These are phyloP conservation scores for Steccherinum ochraceum DNA, from an alignment of 768 basidiomycete genomes.

Conservation along the genomic window DNA sequence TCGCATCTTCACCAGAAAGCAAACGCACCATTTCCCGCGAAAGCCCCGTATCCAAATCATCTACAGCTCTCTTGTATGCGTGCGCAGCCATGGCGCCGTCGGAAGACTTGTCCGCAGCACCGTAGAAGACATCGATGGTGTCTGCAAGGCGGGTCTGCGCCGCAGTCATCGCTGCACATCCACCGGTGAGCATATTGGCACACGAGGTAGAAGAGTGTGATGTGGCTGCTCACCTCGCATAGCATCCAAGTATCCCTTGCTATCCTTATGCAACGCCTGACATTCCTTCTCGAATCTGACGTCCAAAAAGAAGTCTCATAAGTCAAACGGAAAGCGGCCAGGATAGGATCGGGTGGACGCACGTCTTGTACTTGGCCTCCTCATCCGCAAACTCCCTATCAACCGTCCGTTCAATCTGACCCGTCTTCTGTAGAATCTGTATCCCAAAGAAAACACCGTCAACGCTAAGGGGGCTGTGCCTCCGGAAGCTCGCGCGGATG, in stretches of 20 bases:
- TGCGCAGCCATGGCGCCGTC: constrained; percentile 97
- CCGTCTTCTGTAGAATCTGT: constrained; percentile 94
- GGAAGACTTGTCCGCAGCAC: constrained; percentile 73
- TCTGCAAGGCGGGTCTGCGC: constrained; percentile 93
- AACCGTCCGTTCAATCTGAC: constrained; percentile 93
- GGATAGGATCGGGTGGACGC: constrained; percentile 26
- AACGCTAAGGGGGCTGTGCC: too few species aligned
- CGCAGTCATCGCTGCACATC: constrained; percentile 74
- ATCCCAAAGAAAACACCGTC: constrained; percentile 5
- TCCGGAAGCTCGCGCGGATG: constrained; percentile 7
- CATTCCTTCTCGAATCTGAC: constrained; percentile 94
- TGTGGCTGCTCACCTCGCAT: constrained; percentile 65
- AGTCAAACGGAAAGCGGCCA: neutral
- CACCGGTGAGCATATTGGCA: neutral
- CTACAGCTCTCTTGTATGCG: constrained; percentile 91
- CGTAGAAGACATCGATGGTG: constrained; percentile 90
- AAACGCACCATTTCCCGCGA: constrained; percentile 73
- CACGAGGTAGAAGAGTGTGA: neutral
- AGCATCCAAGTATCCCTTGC: constrained; percentile 90
- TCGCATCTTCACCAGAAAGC: neutral
- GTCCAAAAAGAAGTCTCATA: constrained; percentile 21
- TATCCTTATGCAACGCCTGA: constrained; percentile 87
- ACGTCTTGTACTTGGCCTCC: constrained; percentile 88
- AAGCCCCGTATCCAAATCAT: constrained; percentile 85
- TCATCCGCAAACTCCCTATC: constrained; percentile 92